Conservation (phyloP, 768 basidiomycete species). For the Cystofilobasidium macerans region DNA sequence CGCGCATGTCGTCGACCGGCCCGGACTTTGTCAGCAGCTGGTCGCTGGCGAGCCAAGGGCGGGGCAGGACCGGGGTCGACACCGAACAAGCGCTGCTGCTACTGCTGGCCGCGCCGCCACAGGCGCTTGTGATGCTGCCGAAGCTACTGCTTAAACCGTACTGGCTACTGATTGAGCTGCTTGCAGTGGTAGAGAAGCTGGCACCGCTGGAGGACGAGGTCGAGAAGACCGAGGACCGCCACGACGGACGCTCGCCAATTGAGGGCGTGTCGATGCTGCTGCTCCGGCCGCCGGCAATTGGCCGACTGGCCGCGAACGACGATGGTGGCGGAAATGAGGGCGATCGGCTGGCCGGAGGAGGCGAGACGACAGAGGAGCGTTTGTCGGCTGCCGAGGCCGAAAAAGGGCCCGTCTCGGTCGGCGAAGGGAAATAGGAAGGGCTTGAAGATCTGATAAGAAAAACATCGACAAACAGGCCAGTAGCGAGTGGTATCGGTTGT, state of each 20-base stretch:
- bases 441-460: too few relatives aligned
- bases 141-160: too few relatives aligned
- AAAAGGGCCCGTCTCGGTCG: too few relatives aligned
- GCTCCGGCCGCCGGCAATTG: background rate
- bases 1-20: background rate
- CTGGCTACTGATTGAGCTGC: too few relatives aligned
- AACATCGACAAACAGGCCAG: too few relatives aligned
- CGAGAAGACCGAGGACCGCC: slow-evolving; percentile 13
- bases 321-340: background rate
- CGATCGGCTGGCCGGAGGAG: background rate
- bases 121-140: too few relatives aligned
- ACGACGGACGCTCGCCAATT: background rate
- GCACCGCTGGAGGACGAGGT: slow-evolving; percentile 4
- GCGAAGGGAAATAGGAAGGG: too few relatives aligned
- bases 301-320: background rate
- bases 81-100: slow-evolving; percentile 16
- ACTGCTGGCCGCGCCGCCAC: too few relatives aligned
- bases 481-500: too few relatives aligned
- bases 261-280: background rate
- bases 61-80: slow-evolving; percentile 14
- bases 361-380: background rate
- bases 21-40: background rate
- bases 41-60: slow-evolving; percentile 18
- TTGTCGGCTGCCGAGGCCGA: background rate
- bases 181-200: slow-evolving; percentile 10